Evolutionary conservation across 225 moss, liverwort and hornwort genomes (phyloP).

Genomic region (Polytrichum commune): DNA sequence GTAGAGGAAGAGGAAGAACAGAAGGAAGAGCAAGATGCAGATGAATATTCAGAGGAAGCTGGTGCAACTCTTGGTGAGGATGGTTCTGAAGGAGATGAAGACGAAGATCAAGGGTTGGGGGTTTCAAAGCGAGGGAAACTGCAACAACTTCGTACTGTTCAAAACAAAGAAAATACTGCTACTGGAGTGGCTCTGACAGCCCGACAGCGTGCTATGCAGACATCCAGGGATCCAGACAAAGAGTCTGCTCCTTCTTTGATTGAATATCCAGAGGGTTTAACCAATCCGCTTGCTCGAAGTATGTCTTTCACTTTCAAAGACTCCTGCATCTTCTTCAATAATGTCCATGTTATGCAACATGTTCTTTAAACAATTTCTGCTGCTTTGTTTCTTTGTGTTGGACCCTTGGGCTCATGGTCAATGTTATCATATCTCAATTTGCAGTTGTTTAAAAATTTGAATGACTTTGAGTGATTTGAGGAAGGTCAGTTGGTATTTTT

Average conservation of each 20-base stretch:
- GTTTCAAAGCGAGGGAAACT: slow-evolving; percentile 42
- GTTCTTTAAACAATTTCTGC: no score
- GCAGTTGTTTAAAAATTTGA: no score
- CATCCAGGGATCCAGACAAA: slow-evolving; percentile 73
- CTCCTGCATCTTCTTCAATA: no score
- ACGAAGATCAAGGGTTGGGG: slow-evolving; percentile 36
- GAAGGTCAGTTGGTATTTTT: no score
- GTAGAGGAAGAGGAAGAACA: slow-evolving; percentile 29
- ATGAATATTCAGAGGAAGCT: slow-evolving; percentile 42
- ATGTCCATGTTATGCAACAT: no score
- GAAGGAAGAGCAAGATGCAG: slow-evolving; percentile 26
- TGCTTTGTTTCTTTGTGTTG: no score
- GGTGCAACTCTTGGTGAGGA: slow-evolving; percentile 43
- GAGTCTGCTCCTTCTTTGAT: slow-evolving; percentile 70
- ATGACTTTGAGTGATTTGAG: no score
- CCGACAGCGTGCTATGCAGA: slow-evolving; percentile 86
- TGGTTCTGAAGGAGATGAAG: slow-evolving; percentile 49
- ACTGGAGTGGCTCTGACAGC: slow-evolving; percentile 68
- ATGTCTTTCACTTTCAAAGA: slow-evolving; percentile 1
- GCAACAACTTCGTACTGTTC: slow-evolving; percentile 33
- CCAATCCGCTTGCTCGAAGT: slow-evolving; percentile 52
- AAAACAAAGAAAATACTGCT: slow-evolving; percentile 40
- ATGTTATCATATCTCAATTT: no score
- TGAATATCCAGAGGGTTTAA: slow-evolving; percentile 87
- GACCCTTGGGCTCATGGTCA: no score